Evolutionary conservation across 2,329 filamentous ascomycete genomes (phyloP).

Genomic region (Torrubiella hemipterigena): DNA sequence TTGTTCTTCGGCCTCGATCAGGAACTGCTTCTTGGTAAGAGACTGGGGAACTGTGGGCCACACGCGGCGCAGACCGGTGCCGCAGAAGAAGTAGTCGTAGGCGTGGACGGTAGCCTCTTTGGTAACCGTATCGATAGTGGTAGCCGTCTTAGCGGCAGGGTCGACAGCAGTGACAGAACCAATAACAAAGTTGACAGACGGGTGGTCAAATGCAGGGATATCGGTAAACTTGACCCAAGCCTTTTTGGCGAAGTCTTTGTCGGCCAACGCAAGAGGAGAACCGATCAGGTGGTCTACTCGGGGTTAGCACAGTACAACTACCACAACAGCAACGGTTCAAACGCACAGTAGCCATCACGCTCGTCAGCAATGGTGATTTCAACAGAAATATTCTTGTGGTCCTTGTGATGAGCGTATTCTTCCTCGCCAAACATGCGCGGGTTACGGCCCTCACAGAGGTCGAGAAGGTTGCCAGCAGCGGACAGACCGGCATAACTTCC

Average conservation of each 20-base stretch:
- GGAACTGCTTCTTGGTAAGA: constrained; percentile 46
- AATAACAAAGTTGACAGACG: constrained; percentile 52
- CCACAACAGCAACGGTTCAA: neutral
- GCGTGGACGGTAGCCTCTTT: constrained; percentile 26
- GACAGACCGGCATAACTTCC: constrained; percentile 63
- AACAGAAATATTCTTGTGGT: constrained; percentile 38
- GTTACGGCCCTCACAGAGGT: constrained; percentile 45
- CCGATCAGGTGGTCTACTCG: constrained; percentile 61
- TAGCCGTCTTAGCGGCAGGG: constrained; percentile 44
- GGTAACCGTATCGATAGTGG: constrained; percentile 36
- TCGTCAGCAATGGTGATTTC: constrained; percentile 68
- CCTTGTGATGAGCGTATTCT: constrained; percentile 25
- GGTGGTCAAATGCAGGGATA: constrained; percentile 51
- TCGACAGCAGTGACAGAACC: constrained; percentile 53
- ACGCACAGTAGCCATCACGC: constrained; percentile 71
- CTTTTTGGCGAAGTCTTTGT: constrained; percentile 48
- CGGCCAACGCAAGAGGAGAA: constrained; percentile 58
- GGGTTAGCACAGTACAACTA: neutral
- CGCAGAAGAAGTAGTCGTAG: constrained; percentile 69
- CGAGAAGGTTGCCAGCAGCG: constrained; percentile 53
- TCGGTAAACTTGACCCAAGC: constrained; percentile 61
- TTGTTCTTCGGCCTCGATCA: constrained; percentile 49
- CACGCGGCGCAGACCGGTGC: constrained; percentile 55
- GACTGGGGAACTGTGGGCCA: constrained; percentile 66
- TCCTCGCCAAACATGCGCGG: constrained; percentile 31